Evolutionary conservation across 345 rosid genomes (phyloP).

Genomic region (Odontarrhena argentea): DNA sequence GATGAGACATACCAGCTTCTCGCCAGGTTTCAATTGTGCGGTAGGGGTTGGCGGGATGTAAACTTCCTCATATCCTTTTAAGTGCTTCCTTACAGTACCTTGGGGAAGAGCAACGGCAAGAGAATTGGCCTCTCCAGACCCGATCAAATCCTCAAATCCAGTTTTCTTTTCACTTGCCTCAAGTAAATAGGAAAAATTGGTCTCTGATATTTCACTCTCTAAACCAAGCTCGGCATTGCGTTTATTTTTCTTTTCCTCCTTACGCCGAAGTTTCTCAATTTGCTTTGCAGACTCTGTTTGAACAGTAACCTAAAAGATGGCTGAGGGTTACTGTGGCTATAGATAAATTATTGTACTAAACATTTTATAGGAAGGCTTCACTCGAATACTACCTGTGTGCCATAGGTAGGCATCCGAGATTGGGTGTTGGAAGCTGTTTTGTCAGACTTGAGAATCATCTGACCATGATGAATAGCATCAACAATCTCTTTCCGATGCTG

Average conservation of each 20-base stretch:
- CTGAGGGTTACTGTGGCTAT: constrained; percentile 17
- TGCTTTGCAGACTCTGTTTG: constrained; percentile 87
- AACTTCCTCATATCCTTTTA: constrained; percentile 93
- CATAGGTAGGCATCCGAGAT: constrained; percentile 88
- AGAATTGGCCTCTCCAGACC: constrained; percentile 64
- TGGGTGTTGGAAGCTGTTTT: constrained; percentile 67
- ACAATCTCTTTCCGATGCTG: constrained; percentile 93
- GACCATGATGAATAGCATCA: constrained; percentile 82
- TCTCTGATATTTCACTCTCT: constrained; percentile 62
- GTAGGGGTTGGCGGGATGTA: constrained; percentile 87
- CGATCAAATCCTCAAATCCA: constrained; percentile 67
- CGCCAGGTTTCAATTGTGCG: constrained; percentile 90
- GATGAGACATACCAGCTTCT: constrained; percentile 73
- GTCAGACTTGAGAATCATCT: constrained; percentile 69
- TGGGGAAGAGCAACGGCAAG: constrained; percentile 81
- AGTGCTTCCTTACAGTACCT: constrained; percentile 83
- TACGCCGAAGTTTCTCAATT: constrained; percentile 94
- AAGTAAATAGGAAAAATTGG: constrained; percentile 86
- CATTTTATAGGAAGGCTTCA: constrained; percentile 24
- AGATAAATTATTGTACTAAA: constrained; percentile 17
- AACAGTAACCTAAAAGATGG: constrained; percentile 74
- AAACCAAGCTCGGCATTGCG: constrained; percentile 71
- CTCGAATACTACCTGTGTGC: constrained; percentile 72
- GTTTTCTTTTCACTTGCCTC: constrained; percentile 84
- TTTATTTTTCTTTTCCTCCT: constrained; percentile 86